phyloP scores from a whole-genome alignment of 257 asterid species.

The Echium plantagineum region DNA sequence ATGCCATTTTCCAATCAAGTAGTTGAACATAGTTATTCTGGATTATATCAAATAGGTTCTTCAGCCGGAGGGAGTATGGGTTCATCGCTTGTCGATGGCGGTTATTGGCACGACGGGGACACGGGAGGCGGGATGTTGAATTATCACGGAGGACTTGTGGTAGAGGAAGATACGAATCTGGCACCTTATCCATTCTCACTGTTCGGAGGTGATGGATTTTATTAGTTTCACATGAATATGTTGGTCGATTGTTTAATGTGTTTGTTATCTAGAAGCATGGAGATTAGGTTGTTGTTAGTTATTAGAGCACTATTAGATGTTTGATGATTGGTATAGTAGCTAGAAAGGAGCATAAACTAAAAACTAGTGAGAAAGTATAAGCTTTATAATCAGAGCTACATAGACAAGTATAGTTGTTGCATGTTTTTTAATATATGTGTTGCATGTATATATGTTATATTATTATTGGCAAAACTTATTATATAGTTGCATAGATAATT shows the following conservation, averaged over 20 bases:
- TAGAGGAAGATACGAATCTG: constrained; percentile 2
- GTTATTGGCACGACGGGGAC: background rate
- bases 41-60: background rate
- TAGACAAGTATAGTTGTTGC: too few relatives aligned
- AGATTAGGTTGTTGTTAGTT: too few relatives aligned
- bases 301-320: too few relatives aligned
- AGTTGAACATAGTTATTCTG: background rate
- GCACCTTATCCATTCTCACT: constrained; percentile 53
- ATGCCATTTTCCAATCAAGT: background rate
- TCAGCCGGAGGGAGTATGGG: background rate
- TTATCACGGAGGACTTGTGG: constrained; percentile 6
- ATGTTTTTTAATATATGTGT: too few relatives aligned
- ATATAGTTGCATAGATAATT: too few relatives aligned
- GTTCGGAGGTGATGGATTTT: constrained; percentile 40
- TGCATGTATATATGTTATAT: too few relatives aligned
- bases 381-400: too few relatives aligned
- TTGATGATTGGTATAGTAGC: too few relatives aligned
- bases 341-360: too few relatives aligned
- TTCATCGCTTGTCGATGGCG: background rate
- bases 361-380: too few relatives aligned
- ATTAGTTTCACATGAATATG: background rate
- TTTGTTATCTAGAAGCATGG: background rate
- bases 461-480: too few relatives aligned
- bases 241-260: background rate
- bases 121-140: background rate